phyloP scores from a whole-genome alignment of 768 basidiomycete genomes.

The Tephrocybe sp. region DNA sequence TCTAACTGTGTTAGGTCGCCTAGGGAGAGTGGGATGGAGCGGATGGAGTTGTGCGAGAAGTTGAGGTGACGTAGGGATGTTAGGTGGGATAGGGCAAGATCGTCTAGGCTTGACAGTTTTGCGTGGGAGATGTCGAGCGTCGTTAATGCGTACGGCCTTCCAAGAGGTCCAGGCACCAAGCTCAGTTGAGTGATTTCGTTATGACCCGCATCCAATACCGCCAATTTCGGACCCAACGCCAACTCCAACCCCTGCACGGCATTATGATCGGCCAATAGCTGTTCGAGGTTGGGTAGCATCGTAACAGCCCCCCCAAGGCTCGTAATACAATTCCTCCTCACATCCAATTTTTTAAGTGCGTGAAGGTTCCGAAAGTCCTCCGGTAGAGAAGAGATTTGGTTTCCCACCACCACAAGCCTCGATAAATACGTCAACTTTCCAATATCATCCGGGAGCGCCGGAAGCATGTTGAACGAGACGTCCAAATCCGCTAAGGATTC shows the following conservation, averaged over 20 bases:
- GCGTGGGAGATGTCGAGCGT: slow-evolving; percentile 83
- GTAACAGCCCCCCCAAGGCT: slow-evolving; percentile 70
- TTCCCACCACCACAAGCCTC: slow-evolving; percentile 79
- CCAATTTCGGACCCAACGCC: slow-evolving; percentile 63
- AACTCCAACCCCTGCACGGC: slow-evolving; percentile 77
- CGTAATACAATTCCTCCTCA: slow-evolving; percentile 77
- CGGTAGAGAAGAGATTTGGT: slow-evolving; percentile 74
- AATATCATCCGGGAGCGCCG: slow-evolving; percentile 77
- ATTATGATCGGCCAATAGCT: slow-evolving; percentile 80
- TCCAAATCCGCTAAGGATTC: slow-evolving; percentile 79
- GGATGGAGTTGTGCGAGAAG: slow-evolving; percentile 86
- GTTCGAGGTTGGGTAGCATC: slow-evolving; percentile 65
- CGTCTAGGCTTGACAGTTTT: slow-evolving; percentile 82
- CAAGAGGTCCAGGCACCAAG: slow-evolving; percentile 49
- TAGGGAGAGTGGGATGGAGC: slow-evolving; percentile 78
- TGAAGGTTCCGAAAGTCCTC: slow-evolving; percentile 51
- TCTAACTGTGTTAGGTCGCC: slow-evolving; percentile 71
- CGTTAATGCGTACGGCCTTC: slow-evolving; percentile 55
- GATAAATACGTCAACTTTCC: slow-evolving; percentile 68
- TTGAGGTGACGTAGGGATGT: slow-evolving; percentile 67
- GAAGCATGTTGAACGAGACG: slow-evolving; percentile 90
- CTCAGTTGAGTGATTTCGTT: slow-evolving; percentile 87
- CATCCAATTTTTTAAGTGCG: slow-evolving; percentile 72
- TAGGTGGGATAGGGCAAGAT: slow-evolving; percentile 68
- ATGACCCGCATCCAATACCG: slow-evolving; percentile 70